Percentiles rank a stretch among this genome's conserved stretches.
Conservation (phyloP, 108 stramenopile genomes). For the Pseudonitzschia delicatissima region DNA sequence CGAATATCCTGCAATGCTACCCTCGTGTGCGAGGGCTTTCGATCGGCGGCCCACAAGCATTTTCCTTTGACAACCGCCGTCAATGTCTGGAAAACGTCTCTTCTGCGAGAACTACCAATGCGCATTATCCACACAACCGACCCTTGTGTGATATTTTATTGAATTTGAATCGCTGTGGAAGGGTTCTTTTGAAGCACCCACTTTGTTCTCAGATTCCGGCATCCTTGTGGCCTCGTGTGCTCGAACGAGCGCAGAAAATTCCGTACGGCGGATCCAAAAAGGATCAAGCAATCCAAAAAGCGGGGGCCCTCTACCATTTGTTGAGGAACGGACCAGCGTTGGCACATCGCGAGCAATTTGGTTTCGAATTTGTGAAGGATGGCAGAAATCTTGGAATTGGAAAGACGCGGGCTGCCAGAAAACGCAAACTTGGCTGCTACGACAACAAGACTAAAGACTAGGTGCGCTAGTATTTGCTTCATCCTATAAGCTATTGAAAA, state of each 20-base stretch:
- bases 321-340: background rate
- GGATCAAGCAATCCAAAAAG: background rate
- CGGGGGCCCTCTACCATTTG: background rate
- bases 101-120: no score
- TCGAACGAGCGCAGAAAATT: conserved; percentile 15
- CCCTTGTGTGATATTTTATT: background rate
- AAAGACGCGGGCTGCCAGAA: background rate
- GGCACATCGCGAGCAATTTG: background rate
- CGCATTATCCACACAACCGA: no score
- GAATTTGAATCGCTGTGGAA: background rate
- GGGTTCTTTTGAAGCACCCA: background rate
- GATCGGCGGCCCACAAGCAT: background rate
- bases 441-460: background rate
- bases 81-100: no score
- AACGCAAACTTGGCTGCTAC: background rate
- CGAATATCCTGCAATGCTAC: background rate
- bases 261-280: background rate
- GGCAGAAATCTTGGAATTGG: background rate
- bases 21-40: background rate
- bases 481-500: no score
- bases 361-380: background rate
- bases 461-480: no score
- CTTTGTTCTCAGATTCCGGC: conserved; percentile 8
- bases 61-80: background rate
- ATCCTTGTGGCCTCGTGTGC: conserved; percentile 15